phyloP scores from a whole-genome alignment of 2,329 filamentous ascomycete species.

The Scedosporium aurantiacum region DNA sequence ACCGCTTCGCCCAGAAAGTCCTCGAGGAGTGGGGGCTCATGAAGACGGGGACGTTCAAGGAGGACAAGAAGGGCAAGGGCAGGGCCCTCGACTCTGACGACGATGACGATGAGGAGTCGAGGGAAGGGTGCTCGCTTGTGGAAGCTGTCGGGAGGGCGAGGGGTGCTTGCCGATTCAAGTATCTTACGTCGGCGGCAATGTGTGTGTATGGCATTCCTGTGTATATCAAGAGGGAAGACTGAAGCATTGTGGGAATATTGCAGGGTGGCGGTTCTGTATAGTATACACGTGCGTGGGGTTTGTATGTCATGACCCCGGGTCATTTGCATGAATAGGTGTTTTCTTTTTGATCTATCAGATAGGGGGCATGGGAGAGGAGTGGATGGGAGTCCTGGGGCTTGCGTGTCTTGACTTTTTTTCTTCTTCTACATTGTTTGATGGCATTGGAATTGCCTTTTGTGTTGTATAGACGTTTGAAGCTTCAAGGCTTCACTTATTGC shows the following conservation, averaged over 20 bases:
- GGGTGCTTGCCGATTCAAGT: slow-evolving; percentile 73
- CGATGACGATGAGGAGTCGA: slow-evolving; percentile 12
- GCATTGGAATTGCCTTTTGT: neutral
- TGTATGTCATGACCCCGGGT: neutral
- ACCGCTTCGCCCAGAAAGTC: slow-evolving; percentile 70
- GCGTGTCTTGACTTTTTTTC: neutral
- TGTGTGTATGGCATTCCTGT: slow-evolving; percentile 94
- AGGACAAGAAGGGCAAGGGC: slow-evolving; percentile 16
- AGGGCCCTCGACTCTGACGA: slow-evolving; percentile 14
- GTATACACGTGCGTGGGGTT: too few relatives aligned
- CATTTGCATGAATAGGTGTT: neutral
- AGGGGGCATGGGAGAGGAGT: neutral
- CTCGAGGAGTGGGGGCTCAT: slow-evolving; percentile 83
- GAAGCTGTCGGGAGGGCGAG: slow-evolving; percentile 69
- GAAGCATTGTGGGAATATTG: neutral
- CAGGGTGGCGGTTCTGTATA: too few relatives aligned
- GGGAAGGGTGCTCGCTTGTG: slow-evolving; percentile 48
- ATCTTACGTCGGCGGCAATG: slow-evolving; percentile 86
- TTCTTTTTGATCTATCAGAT: neutral
- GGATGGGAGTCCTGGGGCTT: neutral
- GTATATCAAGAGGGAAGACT: slow-evolving; percentile 44
- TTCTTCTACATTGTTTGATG: neutral
- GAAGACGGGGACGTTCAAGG: slow-evolving; percentile 31
- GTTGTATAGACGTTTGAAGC: neutral
- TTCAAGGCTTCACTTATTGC: neutral